phyloP scores from a whole-genome alignment of 176 grass and related monocot genomes.

The Oryza australiensis region DNA sequence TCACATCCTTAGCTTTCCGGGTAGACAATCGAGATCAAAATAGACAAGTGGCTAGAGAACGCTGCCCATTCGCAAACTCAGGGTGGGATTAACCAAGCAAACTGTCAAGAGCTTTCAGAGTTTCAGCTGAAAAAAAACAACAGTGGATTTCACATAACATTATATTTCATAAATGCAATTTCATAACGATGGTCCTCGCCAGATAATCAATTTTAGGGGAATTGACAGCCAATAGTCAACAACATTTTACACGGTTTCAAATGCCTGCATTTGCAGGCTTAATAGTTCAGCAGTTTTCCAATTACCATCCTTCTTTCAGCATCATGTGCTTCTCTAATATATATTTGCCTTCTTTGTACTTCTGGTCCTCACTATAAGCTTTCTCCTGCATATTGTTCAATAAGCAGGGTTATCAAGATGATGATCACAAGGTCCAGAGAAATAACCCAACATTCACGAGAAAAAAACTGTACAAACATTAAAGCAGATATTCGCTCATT shows the following conservation, averaged over 20 bases:
- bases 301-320: conserved; percentile 51
- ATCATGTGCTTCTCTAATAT: conserved; percentile 56
- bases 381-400: conserved; percentile 41
- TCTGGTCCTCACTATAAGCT: conserved; percentile 54
- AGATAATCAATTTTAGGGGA: conserved; percentile 13
- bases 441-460: not conserved
- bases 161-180: conserved; percentile 20
- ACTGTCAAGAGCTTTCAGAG: not conserved
- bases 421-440: not conserved
- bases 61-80: not conserved
- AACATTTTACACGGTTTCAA: conserved; percentile 14
- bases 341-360: conserved; percentile 59
- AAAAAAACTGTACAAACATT: not conserved
- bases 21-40: not conserved
- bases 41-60: not conserved
- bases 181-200: not conserved
- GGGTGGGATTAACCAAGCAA: not conserved
- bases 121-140: not conserved
- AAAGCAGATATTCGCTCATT: not conserved
- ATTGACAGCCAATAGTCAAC: not conserved
- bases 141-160: not conserved
- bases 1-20: not conserved
- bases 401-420: not conserved
- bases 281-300: not conserved
- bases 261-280: conserved; percentile 38